A percentile compares a stretch with the other conserved stretches of the same genome.
Conservation (phyloP, 1,284 basidiomycete species). For the Leccinum fallax region DNA sequence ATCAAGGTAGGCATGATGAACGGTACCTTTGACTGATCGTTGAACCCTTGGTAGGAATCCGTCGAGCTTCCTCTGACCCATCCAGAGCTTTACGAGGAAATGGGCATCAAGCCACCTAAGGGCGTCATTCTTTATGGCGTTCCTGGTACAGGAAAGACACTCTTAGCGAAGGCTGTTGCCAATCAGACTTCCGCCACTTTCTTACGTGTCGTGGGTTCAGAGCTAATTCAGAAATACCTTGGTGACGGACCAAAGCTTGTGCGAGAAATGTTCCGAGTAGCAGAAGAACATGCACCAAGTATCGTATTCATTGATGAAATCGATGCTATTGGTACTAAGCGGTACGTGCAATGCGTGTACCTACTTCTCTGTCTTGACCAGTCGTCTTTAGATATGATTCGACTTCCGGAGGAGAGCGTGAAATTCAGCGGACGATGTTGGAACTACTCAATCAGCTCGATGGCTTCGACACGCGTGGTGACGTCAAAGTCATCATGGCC, state of each 20-base stretch:
- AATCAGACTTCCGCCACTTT: conserved; percentile 99
- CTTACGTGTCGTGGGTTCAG: conserved; percentile 96
- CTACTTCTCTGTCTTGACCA: neutral
- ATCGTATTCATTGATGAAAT: conserved; percentile 99
- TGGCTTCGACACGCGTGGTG: conserved; percentile 98
- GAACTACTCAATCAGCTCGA: conserved; percentile 98
- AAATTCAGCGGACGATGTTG: conserved; percentile 99
- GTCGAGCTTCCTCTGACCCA: conserved; percentile 98
- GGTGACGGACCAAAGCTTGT: conserved; percentile 99
- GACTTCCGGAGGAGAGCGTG: conserved; percentile 96
- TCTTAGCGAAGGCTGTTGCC: conserved; percentile 97
- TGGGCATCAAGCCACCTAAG: conserved; percentile 99
- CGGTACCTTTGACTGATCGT: neutral
- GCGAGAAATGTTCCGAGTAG: conserved; percentile 94
- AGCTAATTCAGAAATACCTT: conserved; percentile 98
- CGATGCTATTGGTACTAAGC: conserved; percentile 98
- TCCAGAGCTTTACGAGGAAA: conserved; percentile 98
- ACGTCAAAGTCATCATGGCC: conserved; percentile 97
- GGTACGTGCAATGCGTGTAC: conserved; percentile 50
- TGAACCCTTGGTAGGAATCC: conserved; percentile 71
- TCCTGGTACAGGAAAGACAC: conserved; percentile 97
- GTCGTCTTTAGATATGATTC: conserved; percentile 78
- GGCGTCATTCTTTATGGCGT: conserved; percentile 99
- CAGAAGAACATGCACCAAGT: conserved; percentile 97
- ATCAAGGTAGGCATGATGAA: conserved; percentile 72